phyloP scores from a whole-genome alignment of 495 filamentous ascomycete species.

The Podospora sp. region DNA sequence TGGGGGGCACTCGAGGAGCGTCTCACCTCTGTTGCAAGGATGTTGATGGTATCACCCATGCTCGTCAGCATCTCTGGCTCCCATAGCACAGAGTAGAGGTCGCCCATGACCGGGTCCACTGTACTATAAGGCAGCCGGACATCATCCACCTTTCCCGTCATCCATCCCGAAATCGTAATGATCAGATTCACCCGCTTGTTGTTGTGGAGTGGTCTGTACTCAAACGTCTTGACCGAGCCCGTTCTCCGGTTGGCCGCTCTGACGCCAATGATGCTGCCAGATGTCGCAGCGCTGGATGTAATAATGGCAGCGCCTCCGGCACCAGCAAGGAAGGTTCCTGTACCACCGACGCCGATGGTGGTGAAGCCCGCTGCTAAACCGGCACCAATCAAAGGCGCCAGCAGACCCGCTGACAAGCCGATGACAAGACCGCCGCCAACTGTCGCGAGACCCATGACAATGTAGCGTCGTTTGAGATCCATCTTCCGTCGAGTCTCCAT shows the following conservation, averaged over 20 bases:
- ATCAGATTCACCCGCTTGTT: conserved; percentile 97
- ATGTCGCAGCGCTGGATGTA: conserved; percentile 83
- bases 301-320: conserved; percentile 92
- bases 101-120: conserved; percentile 95
- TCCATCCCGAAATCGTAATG: conserved; percentile 94
- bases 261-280: conserved; percentile 81
- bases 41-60: conserved; percentile 98
- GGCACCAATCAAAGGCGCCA: conserved; percentile 93
- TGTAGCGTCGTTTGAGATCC: conserved; percentile 76
- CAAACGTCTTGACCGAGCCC: conserved; percentile 91
- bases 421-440: conserved; percentile 96
- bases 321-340: conserved; percentile 84
- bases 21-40: conserved; percentile 94
- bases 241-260: conserved; percentile 83
- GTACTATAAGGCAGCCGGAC: conserved; percentile 94
- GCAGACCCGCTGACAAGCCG: conserved; percentile 86
- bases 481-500: conserved; percentile 84
- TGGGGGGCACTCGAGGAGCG: conserved; percentile 6
- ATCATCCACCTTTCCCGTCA: conserved; percentile 97
- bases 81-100: conserved; percentile 97
- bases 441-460: conserved; percentile 96
- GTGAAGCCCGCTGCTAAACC: conserved; percentile 94
- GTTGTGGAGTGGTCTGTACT: conserved; percentile 95
- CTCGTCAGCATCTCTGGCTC: conserved; percentile 97
- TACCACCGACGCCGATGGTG: conserved; percentile 90